phyloP scores from a whole-genome alignment of 148 eudicot species.

The Rhododendron kiyosumense region DNA sequence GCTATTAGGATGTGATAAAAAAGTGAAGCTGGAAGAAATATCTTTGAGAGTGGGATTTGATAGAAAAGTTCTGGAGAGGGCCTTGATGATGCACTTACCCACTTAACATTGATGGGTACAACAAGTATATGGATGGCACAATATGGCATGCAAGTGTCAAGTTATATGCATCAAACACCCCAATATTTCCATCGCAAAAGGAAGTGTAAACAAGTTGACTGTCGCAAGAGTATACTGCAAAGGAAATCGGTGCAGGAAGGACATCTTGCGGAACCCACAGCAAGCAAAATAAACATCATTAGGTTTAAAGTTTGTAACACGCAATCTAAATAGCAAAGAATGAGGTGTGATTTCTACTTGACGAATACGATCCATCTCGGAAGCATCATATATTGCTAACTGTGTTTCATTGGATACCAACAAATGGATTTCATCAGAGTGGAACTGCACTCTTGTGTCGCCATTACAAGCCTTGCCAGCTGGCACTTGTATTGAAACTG shows the following conservation, averaged over 20 bases:
- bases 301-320: background rate
- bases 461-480: slow-evolving; percentile 64
- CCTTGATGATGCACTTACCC: slow-evolving; percentile 40
- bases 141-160: slow-evolving; percentile 61
- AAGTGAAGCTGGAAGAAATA: too few relatives aligned
- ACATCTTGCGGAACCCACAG: slow-evolving; percentile 88
- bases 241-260: slow-evolving; percentile 64
- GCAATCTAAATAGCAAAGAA: background rate
- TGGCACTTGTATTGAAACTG: slow-evolving; percentile 59
- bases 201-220: slow-evolving; percentile 64
- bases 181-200: slow-evolving; percentile 67
- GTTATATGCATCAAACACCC: slow-evolving; percentile 71
- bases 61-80: background rate
- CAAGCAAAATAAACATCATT: slow-evolving; percentile 17
- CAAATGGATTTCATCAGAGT: slow-evolving; percentile 65
- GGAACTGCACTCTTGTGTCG: slow-evolving; percentile 86
- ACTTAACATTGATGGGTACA: slow-evolving; percentile 49
- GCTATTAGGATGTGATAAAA: too few relatives aligned
- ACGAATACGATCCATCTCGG: slow-evolving; percentile 73
- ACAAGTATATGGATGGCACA: slow-evolving; percentile 58
- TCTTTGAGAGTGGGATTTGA: too few relatives aligned
- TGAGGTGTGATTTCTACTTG: slow-evolving; percentile 37
- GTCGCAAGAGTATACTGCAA: slow-evolving; percentile 77
- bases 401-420: slow-evolving; percentile 81
- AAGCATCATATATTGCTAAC: slow-evolving; percentile 78